Conservation (phyloP, 2,329 filamentous ascomycete species). For the Clathrospora elynae region DNA sequence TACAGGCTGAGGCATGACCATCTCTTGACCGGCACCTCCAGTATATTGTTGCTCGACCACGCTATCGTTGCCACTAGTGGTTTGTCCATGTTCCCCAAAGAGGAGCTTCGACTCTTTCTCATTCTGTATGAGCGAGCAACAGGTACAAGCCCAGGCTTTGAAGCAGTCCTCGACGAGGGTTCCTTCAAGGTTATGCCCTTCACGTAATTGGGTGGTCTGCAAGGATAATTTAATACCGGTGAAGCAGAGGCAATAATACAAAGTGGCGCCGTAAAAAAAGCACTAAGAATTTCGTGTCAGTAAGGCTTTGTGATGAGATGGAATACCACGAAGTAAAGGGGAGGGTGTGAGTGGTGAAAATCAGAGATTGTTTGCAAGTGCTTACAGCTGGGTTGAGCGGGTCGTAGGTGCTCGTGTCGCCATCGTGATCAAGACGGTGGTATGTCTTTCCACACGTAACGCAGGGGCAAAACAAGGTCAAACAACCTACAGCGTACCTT, state of each 20-base stretch:
- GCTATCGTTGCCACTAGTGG: conserved; percentile 1
- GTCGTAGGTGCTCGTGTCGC: conserved; percentile 1
- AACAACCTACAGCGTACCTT: not conserved
- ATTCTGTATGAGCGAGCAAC: conserved; percentile 4
- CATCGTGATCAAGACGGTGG: conserved; percentile 2
- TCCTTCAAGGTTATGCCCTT: not conserved
- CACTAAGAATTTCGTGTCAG: too few species aligned
- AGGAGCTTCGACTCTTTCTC: conserved; percentile 5
- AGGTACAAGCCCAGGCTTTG: conserved; percentile 4
- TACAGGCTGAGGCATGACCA: not conserved
- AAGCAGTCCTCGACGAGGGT: not conserved
- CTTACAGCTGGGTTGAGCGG: not conserved
- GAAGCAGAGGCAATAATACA: not conserved
- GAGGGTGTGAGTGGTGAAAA: too few species aligned
- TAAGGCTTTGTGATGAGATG: too few species aligned
- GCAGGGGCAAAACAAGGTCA: conserved; percentile 5
- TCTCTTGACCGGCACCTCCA: not conserved
- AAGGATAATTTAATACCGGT: not conserved
- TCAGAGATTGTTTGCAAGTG: too few species aligned
- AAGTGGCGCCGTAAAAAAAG: not conserved
- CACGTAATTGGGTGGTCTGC: conserved; percentile 1
- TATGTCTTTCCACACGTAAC: conserved; percentile 9
- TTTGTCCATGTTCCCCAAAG: not conserved
- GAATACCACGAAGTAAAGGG: too few species aligned
- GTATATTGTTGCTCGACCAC: conserved; percentile 1